Evolutionary conservation across 106 monocot species (phyloP), one percentile per base, ranked within the genome.

Genomic region (Alisma plantagoaquatica): DNA sequence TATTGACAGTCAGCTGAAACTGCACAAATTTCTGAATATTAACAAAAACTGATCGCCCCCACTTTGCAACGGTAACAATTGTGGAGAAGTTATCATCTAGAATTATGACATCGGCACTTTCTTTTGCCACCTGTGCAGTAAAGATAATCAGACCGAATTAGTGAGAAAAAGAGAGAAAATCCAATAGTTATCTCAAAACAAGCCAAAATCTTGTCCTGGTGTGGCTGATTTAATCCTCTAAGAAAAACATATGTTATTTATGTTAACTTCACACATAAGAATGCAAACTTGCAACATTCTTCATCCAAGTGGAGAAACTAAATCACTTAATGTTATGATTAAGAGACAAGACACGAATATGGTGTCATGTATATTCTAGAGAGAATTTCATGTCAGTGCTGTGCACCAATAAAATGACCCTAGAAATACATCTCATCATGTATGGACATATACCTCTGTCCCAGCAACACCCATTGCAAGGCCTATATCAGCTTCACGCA

Each of bases 1-100:
- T 75, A 64, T 94, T 94, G 41, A 88, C 93, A 19, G 93, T 94
- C 52, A 94, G 61, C 61, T 94, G 93, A 61, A 94, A 94, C 64
- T 94, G 93, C 30, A 94, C 93, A 67, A 94, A 94, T 44, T 94
- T 94, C 54, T 94, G 93, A 66, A 94, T 94, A 56, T 94, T 94
- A 26, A 94, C 68, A 72, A 88, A 94, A 18, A 94, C 93, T 10
- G 93, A 94, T 41, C 93, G 87, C 7, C 93, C 93, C 93, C 93
- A 94, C 72, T 84, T 94, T 32, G 77, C 80, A 9, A 94, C 93
- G 4, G 83, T 94, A 9, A 84, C 93, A 42, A 94, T 94, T 22
- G 93, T 94, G 12, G 93, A 94, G 29, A 94, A 94, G 67, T 94
- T 94, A 58, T 94, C 93, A 52, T 94, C 93, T 18, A 94, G 76